These are phyloP conservation scores for Beta lomatogona DNA, from an alignment of 179 eudicot species.

Conservation along the genomic window DNA sequence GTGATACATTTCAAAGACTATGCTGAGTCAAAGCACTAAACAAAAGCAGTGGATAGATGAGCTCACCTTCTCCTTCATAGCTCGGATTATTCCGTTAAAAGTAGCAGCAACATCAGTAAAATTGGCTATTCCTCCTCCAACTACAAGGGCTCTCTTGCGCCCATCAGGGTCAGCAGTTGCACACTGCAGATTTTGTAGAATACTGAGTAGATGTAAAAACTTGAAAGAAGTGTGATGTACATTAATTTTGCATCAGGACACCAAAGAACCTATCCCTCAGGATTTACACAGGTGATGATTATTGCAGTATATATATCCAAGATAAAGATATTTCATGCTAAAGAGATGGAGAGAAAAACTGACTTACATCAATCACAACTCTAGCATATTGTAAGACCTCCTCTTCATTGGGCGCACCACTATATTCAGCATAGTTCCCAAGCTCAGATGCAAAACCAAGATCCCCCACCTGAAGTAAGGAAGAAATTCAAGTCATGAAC, in stretches of 20 bases:
- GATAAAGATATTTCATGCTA: background rate
- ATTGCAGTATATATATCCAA: background rate
- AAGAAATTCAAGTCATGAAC: constrained; percentile 4
- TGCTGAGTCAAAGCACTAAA: background rate
- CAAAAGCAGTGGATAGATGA: background rate
- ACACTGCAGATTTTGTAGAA: constrained; percentile 45
- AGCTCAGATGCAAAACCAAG: constrained; percentile 93
- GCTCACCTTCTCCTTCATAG: constrained; percentile 78
- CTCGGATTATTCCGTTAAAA: constrained; percentile 85
- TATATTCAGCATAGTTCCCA: constrained; percentile 94
- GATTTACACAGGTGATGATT: background rate
- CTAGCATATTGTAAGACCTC: constrained; percentile 94
- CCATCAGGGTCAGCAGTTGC: constrained; percentile 95
- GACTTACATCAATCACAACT: constrained; percentile 83
- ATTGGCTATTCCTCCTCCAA: constrained; percentile 94
- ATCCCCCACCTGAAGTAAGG: constrained; percentile 68
- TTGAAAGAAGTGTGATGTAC: background rate
- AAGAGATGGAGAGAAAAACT: background rate
- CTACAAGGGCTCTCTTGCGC: constrained; percentile 77
- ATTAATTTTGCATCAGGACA: background rate
- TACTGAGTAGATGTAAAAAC: background rate
- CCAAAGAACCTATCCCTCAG: background rate
- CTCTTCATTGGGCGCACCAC: constrained; percentile 95
- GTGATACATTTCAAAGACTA: background rate
- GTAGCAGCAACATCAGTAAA: constrained; percentile 96